Conservation (phyloP, 164 flowering plant species). For the Annona squamosa region DNA sequence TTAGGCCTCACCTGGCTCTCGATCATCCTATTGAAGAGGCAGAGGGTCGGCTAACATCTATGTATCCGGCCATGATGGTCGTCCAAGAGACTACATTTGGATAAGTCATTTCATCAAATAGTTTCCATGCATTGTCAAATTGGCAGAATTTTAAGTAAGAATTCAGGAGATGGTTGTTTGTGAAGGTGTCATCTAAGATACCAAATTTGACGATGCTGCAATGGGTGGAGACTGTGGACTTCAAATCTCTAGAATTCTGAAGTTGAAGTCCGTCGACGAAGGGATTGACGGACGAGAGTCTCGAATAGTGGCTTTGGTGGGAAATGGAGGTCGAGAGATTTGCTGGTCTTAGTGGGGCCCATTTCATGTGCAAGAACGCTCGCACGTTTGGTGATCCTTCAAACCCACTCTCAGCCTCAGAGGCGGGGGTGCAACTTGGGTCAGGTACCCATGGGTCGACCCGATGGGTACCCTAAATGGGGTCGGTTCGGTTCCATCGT, state of each 20-base stretch:
- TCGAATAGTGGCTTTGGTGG: constrained; percentile 19
- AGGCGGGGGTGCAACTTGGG: no score
- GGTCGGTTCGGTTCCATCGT: no score
- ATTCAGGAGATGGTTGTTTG: no score
- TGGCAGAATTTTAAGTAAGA: no score
- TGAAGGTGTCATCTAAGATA: neutral
- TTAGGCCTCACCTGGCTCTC: constrained; percentile 25
- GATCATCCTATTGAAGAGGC: constrained; percentile 30
- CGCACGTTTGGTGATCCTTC: no score
- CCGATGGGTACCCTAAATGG: no score
- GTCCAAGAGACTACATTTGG: no score
- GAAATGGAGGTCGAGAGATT: constrained; percentile 1
- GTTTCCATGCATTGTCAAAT: no score
- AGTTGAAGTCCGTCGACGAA: constrained; percentile 31
- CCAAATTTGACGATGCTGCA: constrained; percentile 34
- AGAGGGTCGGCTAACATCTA: constrained; percentile 31
- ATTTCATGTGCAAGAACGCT: no score
- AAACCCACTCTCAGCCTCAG: no score
- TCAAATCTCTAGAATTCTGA: constrained; percentile 15
- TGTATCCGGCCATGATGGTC: constrained; percentile 47
- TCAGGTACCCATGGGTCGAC: no score
- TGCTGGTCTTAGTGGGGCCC: neutral
- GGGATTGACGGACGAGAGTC: constrained; percentile 17
- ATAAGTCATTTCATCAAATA: no score
- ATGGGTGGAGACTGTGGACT: constrained; percentile 23